These are phyloP conservation scores for Xylariaceae sp. DNA, from an alignment of 2,329 filamentous ascomycete species.

Conservation along the genomic window DNA sequence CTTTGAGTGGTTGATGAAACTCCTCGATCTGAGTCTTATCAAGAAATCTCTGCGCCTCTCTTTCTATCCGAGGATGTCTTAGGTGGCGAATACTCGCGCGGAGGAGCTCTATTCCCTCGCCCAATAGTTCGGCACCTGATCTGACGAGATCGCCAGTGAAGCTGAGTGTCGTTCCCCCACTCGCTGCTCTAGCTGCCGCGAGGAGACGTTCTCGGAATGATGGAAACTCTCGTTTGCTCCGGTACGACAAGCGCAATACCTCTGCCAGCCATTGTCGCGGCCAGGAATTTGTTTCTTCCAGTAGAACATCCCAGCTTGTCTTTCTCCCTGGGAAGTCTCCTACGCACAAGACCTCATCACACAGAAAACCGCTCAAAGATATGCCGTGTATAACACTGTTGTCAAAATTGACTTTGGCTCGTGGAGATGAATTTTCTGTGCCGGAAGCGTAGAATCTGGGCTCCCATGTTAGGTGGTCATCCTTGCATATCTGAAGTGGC, in stretches of 20 bases:
- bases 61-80: background rate
- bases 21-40: background rate
- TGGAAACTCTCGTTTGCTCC: background rate
- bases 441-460: conserved; percentile 4
- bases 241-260: conserved; percentile 8
- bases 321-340: background rate
- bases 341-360: background rate
- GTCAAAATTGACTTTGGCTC: background rate
- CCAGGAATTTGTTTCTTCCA: conserved; percentile 1
- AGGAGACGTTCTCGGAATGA: conserved; percentile 5
- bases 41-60: conserved; percentile 1
- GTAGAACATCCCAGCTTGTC: conserved; percentile 1
- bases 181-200: conserved; percentile 3
- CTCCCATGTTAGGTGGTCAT: conserved; percentile 2
- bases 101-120: conserved; percentile 2
- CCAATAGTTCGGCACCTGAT: background rate
- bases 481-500: conserved; percentile 7
- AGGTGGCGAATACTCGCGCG: background rate
- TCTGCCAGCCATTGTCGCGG: conserved; percentile 7
- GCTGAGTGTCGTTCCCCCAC: background rate
- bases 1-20: too few relatives aligned
- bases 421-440: background rate
- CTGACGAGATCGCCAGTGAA: background rate
- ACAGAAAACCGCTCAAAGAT: conserved; percentile 1
- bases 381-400: background rate